These are phyloP conservation scores for Penicillium sp. DNA, from an alignment of 2,329 filamentous ascomycete genomes.

Conservation along the genomic window DNA sequence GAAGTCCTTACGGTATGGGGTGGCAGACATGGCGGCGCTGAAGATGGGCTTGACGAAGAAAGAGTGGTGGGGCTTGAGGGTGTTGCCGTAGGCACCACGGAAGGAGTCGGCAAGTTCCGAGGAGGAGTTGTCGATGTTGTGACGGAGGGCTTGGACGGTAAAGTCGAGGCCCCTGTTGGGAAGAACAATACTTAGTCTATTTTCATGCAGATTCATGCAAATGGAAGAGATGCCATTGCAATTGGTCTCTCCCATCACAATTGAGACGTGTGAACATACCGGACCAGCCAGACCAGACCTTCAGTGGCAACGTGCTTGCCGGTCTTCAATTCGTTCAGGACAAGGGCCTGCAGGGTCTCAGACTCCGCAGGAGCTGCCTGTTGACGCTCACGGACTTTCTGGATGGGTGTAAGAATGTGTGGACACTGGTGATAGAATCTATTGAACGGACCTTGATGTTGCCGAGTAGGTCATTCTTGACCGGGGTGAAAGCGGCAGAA, in stretches of 20 bases:
- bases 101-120: constrained; percentile 86
- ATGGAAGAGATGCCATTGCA: background rate
- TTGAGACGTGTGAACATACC: constrained; percentile 53
- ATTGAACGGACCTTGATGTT: constrained; percentile 73
- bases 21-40: constrained; percentile 86
- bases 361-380: constrained; percentile 74
- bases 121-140: constrained; percentile 65
- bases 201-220: background rate
- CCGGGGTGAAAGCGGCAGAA: constrained; percentile 75
- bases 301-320: constrained; percentile 88
- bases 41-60: constrained; percentile 91
- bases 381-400: constrained; percentile 89
- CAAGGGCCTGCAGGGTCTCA: constrained; percentile 80
- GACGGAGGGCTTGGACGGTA: constrained; percentile 76
- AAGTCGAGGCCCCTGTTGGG: constrained; percentile 79
- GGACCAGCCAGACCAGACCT: constrained; percentile 84
- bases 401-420: constrained; percentile 14
- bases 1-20: constrained; percentile 90
- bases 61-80: constrained; percentile 87
- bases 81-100: constrained; percentile 76
- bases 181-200: background rate
- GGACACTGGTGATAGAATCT: background rate
- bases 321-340: constrained; percentile 79
- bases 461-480: constrained; percentile 86
- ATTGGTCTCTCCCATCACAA: background rate